A percentile compares a stretch with the other conserved stretches of the same genome.
phyloP scores from a whole-genome alignment of 345 rosid species.

The Euphorbia pulcherrima region DNA sequence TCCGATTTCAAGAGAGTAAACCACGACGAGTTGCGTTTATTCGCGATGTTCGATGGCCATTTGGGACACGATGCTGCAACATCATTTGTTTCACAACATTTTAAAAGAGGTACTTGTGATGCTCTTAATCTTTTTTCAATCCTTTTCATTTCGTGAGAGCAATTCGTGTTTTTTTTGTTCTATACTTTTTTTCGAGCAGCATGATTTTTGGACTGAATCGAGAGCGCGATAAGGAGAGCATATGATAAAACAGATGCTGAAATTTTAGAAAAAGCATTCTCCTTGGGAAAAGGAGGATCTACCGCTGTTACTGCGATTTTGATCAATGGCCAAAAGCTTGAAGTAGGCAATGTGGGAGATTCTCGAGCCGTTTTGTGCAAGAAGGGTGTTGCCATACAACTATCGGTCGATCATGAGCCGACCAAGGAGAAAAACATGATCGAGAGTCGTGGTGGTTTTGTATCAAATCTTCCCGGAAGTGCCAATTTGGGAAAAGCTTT shows the following conservation, averaged over 20 bases:
- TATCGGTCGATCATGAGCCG: slow-evolving; percentile 83
- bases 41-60: slow-evolving; percentile 87
- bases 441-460: slow-evolving; percentile 79
- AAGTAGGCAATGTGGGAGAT: slow-evolving; percentile 87
- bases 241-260: slow-evolving; percentile 58
- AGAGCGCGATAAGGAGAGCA: slow-evolving; percentile 64
- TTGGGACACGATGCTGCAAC: slow-evolving; percentile 79
- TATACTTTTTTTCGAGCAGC: slow-evolving; percentile 35
- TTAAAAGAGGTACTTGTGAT: slow-evolving; percentile 52
- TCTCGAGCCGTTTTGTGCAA: slow-evolving; percentile 75
- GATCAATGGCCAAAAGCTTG: slow-evolving; percentile 62
- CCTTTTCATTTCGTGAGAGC: neutral
- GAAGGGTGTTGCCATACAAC: slow-evolving; percentile 61
- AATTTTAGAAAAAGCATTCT: slow-evolving; percentile 48
- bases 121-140: slow-evolving; percentile 5
- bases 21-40: slow-evolving; percentile 60
- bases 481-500: neutral
- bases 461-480: slow-evolving; percentile 85
- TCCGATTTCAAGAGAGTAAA: slow-evolving; percentile 50
- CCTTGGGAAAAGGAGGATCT: slow-evolving; percentile 83
- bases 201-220: slow-evolving; percentile 69
- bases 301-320: slow-evolving; percentile 86
- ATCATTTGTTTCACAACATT: slow-evolving; percentile 62
- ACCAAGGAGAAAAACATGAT: slow-evolving; percentile 56
- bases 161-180: neutral